Base-by-base conservation (phyloP, 768 basidiomycete species). In the Trichaptum fuscoviolaceum region DNA sequence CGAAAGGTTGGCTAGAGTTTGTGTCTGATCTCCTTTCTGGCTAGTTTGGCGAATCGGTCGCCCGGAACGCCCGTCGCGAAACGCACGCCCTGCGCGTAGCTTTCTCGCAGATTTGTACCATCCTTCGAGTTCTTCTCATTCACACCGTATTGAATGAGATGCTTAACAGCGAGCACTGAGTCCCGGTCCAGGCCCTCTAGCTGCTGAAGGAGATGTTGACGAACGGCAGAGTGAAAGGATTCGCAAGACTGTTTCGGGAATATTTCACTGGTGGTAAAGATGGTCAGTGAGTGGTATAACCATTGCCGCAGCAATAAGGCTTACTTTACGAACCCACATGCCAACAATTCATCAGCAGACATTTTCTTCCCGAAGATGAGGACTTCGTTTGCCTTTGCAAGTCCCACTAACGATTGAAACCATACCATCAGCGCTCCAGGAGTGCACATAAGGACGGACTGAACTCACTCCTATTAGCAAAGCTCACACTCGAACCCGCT, bases 361-460 rank as follows among this genome's bases (percentile, higher is more conserved):
- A 88, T 83, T 75, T 86, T 90, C 76, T 86, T 87, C 58, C 88
- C 90, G 77, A 87, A 87, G 12, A 92, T 76, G 2, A 92, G 79
- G 0, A 85, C 87, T 67, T 92, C 90, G 63, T 90, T 91, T 27
- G 90, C 89, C 69, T 84, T 85, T 17, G 84, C 83, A 26, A 87
- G 72, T 18, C 89, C 89, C 86, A 90, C 89, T 91, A 64, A 27
- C 65, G 20, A 2, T 60, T 64, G 26, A 63, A 42, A 58, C 12
- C 57, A 26, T 58, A n/a, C 7, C 2, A 26, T 26, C n/a, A 58
- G 20, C 57, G 20, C 9, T 7, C 9, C 20, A 2, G 30, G 8
- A 30, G 30, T 30, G 30, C 30, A 30, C 30, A 58, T 6, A 59
- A n/a, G 17, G 60, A 57, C 18, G 1, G 15, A 4, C 24, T 15